phyloP scores from a whole-genome alignment of 108 stramenopile species.

The Cyclostephanos tholiformis region DNA sequence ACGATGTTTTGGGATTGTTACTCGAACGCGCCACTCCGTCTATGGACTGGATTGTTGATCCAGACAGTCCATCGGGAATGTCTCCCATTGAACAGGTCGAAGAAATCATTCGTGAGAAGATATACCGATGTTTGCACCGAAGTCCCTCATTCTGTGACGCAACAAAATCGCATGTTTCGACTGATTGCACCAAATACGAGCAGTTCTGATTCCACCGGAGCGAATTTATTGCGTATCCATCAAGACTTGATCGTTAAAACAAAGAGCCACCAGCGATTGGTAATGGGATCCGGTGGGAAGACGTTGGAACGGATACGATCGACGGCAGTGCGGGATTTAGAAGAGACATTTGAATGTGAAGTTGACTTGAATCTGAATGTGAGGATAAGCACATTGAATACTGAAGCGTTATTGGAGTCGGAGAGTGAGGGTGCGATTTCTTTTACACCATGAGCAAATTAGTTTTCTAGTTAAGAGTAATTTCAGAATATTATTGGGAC shows the following conservation, averaged over 20 bases:
- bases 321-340: constrained; percentile 64
- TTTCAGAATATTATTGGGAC: too few relatives aligned
- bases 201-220: constrained; percentile 22
- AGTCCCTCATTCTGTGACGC: constrained; percentile 66
- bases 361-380: constrained; percentile 68
- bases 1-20: constrained; percentile 79
- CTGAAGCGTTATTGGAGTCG: constrained; percentile 35
- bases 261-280: constrained; percentile 75
- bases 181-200: constrained; percentile 24
- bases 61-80: constrained; percentile 62
- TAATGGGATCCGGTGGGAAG: constrained; percentile 63
- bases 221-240: constrained; percentile 56
- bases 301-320: constrained; percentile 72
- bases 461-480: not conserved
- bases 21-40: constrained; percentile 71
- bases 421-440: constrained; percentile 33
- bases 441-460: not conserved
- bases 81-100: constrained; percentile 68
- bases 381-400: constrained; percentile 59
- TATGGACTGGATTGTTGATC: constrained; percentile 64
- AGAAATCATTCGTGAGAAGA: constrained; percentile 90
- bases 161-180: constrained; percentile 55
- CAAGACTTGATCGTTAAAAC: constrained; percentile 81
- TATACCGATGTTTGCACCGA: constrained; percentile 87
- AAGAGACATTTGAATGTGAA: constrained; percentile 60